These are phyloP conservation scores for Fusarium udum DNA, from an alignment of 2,329 filamentous ascomycete genomes.

Conservation along the genomic window DNA sequence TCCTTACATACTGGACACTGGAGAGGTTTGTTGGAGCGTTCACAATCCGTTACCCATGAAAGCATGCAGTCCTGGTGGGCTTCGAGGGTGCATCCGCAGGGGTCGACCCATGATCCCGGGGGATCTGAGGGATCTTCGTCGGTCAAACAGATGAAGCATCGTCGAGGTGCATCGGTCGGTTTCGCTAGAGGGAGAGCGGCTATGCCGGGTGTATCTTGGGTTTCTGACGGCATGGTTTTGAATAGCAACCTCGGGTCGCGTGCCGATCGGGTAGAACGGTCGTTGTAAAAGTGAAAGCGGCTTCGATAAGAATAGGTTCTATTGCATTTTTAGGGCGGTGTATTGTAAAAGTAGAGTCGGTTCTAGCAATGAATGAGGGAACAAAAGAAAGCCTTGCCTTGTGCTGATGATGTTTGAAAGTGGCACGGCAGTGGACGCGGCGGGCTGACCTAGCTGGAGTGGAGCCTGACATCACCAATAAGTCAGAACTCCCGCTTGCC, in stretches of 20 bases:
- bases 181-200: conserved; percentile 5
- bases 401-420: conserved; percentile 14
- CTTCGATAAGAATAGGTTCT: background rate
- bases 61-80: conserved; percentile 91
- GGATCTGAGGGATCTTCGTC: conserved; percentile 61
- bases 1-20: conserved; percentile 91
- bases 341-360: background rate
- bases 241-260: conserved; percentile 26
- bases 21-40: conserved; percentile 73
- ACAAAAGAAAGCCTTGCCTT: conserved; percentile 8
- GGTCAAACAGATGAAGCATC: conserved; percentile 72
- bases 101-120: conserved; percentile 77
- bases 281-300: background rate
- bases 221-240: conserved; percentile 25
- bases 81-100: conserved; percentile 89
- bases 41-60: conserved; percentile 92
- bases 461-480: conserved; percentile 32
- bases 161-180: conserved; percentile 47
- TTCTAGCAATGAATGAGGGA: background rate
- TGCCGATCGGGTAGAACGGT: conserved; percentile 6
- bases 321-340: conserved; percentile 20
- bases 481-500: conserved; percentile 7
- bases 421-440: conserved; percentile 12
- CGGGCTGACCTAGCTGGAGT: conserved; percentile 24
- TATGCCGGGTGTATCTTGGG: conserved; percentile 1